Conservation (phyloP, 441 rosid genomes). For the Kokia cookei region DNA sequence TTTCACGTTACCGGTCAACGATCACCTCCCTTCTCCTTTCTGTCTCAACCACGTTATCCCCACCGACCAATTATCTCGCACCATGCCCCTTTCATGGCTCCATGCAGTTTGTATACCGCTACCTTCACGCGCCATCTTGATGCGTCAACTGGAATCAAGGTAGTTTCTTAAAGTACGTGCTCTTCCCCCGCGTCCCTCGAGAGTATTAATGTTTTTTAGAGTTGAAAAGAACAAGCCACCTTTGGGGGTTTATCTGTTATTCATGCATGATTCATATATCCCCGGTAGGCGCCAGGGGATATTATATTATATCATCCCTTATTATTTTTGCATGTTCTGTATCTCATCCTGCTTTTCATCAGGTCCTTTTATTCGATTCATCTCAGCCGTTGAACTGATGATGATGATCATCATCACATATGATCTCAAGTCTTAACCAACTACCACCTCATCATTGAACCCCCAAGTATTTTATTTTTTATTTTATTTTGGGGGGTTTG, state of each 20-base stretch:
- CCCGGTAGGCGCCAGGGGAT: constrained; percentile 2
- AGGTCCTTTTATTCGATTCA: background rate
- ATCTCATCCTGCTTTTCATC: background rate
- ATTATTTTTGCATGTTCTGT: background rate
- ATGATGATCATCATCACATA: background rate
- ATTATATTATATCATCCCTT: background rate
- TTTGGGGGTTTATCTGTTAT: background rate
- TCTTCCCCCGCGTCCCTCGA: background rate
- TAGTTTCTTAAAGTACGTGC: background rate
- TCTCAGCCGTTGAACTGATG: background rate
- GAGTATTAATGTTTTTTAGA: background rate
- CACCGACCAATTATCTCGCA: constrained; percentile 18
- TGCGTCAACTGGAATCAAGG: background rate
- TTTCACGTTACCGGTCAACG: constrained; percentile 21
- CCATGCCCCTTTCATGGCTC: constrained; percentile 11
- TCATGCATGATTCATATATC: constrained; percentile 10
- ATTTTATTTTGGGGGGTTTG: too few species aligned
- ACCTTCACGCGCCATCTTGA: constrained; percentile 15
- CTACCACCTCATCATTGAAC: background rate
- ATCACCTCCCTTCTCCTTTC: background rate
- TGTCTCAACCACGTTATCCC: constrained; percentile 13
- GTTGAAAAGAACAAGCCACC: background rate
- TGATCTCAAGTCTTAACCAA: background rate
- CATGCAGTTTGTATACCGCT: constrained; percentile 2
- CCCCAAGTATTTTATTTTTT: too few species aligned